Percentiles rank a stretch among this genome's conserved stretches.
Conservation (phyloP, 176 grass and related monocot species). For the Bromus sterilis region DNA sequence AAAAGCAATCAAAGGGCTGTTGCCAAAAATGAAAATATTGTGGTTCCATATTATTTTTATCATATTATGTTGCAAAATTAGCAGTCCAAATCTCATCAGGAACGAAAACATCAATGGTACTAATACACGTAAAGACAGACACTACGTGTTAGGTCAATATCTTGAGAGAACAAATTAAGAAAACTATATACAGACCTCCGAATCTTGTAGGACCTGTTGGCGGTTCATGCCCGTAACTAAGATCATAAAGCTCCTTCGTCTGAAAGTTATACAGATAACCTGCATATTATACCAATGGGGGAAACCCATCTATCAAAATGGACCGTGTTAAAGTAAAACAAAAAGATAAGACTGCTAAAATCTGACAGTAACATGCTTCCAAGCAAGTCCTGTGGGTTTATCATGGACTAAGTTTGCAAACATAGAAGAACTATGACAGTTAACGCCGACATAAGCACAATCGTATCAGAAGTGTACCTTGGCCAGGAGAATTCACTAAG, state of each 20-base stretch:
- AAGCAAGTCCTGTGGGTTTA: slow-evolving; percentile 1
- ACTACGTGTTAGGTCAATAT: not conserved
- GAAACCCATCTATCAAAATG: not conserved
- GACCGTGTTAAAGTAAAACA: not conserved
- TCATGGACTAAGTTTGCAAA: not conserved
- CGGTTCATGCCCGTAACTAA: slow-evolving; percentile 92
- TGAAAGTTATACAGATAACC: slow-evolving; percentile 99
- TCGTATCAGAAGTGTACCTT: slow-evolving; percentile 45
- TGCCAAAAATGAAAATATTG: not conserved
- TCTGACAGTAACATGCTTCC: not conserved
- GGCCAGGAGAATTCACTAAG: slow-evolving; percentile 85
- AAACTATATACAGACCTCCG: slow-evolving; percentile 65
- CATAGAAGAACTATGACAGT: slow-evolving; percentile 2
- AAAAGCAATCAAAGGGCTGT: not conserved
- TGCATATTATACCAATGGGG: slow-evolving; percentile 33
- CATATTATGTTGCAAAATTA: not conserved
- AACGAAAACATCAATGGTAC: not conserved
- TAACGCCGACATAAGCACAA: not conserved
- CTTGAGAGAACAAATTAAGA: slow-evolving; percentile 1
- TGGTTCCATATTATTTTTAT: not conserved
- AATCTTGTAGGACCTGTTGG: slow-evolving; percentile 71
- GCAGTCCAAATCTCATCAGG: not conserved
- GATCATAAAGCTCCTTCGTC: slow-evolving; percentile 98
- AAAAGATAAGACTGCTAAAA: not conserved
- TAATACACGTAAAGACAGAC: not conserved